A percentile compares a stretch with the other conserved stretches of the same genome.
Evolutionary conservation across 2,329 filamentous ascomycete genomes (phyloP).

Genomic region (Blastomyces silverae): DNA sequence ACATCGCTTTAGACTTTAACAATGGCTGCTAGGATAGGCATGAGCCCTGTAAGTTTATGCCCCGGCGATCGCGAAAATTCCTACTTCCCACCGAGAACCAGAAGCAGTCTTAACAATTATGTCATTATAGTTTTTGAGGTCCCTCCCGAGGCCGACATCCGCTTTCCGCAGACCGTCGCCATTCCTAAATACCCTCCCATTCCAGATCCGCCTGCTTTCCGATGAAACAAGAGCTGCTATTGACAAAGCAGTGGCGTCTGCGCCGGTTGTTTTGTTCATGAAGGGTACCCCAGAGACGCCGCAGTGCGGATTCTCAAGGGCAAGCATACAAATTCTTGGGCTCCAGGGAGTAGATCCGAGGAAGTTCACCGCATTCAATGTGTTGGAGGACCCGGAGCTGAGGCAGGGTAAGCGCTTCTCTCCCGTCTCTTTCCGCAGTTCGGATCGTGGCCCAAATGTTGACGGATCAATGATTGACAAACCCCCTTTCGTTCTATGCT

Average conservation of each 20-base stretch:
- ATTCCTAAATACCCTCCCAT: conserved; percentile 10
- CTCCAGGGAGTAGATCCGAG: conserved; percentile 89
- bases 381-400: conserved; percentile 83
- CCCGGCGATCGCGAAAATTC: neutral
- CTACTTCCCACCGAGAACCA: neutral
- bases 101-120: neutral
- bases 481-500: conserved; percentile 11
- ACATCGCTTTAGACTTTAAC: neutral
- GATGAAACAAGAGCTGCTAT: conserved; percentile 74
- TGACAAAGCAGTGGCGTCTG: conserved; percentile 77
- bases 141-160: conserved; percentile 12
- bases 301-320: conserved; percentile 93
- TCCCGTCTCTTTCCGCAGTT: neutral
- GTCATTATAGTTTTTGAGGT: conserved; percentile 10
- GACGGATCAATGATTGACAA: conserved; percentile 3
- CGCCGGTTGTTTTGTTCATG: conserved; percentile 97
- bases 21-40: conserved; percentile 7
- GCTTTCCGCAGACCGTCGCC: conserved; percentile 4
- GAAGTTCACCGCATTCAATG: conserved; percentile 98
- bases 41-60: conserved; percentile 7
- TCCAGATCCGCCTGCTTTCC: conserved; percentile 55
- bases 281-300: conserved; percentile 95
- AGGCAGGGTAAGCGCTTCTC: conserved; percentile 57
- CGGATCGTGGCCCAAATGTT: neutral
- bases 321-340: conserved; percentile 88